A percentile compares a stretch with the other conserved stretches of the same genome.
Conservation (phyloP, 2,329 filamentous ascomycete genomes). For the Aspergillus glaucus region DNA sequence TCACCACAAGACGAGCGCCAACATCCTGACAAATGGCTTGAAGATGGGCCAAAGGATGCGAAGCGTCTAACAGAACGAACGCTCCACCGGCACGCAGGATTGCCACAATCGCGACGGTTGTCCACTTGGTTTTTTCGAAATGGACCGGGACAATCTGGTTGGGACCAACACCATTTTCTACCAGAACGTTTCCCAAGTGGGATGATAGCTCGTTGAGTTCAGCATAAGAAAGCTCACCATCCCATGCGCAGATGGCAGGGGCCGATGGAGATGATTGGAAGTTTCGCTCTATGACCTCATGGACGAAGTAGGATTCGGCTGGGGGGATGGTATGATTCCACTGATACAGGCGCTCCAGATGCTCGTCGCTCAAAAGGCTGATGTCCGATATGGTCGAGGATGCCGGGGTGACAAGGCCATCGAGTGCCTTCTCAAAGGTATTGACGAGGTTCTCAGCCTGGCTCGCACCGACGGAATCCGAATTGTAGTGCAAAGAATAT, state of each 20-base stretch:
- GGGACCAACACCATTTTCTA: constrained; percentile 23
- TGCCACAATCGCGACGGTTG: not conserved
- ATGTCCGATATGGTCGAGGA: not conserved
- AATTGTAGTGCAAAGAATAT: not conserved
- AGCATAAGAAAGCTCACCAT: constrained; percentile 16
- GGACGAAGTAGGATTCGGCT: not conserved
- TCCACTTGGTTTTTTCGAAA: constrained; percentile 2
- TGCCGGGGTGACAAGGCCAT: not conserved
- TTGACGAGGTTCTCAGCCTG: not conserved
- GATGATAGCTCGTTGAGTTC: constrained; percentile 24
- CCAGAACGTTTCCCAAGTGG: constrained; percentile 22
- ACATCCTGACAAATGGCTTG: not conserved
- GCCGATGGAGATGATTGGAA: not conserved
- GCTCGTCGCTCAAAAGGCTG: not conserved
- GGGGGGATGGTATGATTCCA: not conserved
- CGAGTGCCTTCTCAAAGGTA: not conserved
- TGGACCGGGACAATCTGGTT: constrained; percentile 2
- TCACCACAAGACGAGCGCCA: not conserved
- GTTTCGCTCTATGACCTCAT: not conserved
- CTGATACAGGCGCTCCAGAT: not conserved
- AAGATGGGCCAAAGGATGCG: not conserved
- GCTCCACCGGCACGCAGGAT: not conserved
- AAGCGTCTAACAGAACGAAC: not conserved
- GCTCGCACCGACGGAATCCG: not conserved
- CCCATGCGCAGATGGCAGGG: constrained; percentile 15